Base-by-base conservation (phyloP, 2,329 filamentous ascomycete species). In the Penicillium sp. region DNA sequence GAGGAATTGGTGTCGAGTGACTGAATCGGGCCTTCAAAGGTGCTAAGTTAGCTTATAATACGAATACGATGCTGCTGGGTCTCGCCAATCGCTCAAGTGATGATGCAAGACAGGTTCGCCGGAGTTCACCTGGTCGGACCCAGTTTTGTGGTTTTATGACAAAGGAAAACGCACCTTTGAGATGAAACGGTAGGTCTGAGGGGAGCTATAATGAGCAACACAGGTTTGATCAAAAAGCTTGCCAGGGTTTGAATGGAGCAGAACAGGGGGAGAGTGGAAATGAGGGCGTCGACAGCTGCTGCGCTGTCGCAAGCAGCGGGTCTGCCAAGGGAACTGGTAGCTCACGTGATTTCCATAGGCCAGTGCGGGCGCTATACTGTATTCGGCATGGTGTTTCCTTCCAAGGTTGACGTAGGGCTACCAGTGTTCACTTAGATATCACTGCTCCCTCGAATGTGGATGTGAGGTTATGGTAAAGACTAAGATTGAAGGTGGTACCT, bases 271-370 rank as follows among this genome's bases (percentile, higher is more conserved):
- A 27, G 44, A 49, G 44, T 46, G 50, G 48, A 49, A 58, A 59
- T 35, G 48, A 50, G 39, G 56, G 60, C 60, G 62, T 60, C 52
- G 54, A 55, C 50, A 61, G 54, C 56, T 57, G 61, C 62, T 62
- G 60, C 57, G 61, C 58, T 54, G 67, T 68, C 66, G 68, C 66
- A 69, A 66, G 62, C 64, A 60, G 68, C 67, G 68, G 68, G 65
- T 70, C 67, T 60, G 66, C 68, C 68, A 71, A 71, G 66, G 10
- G 18, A 21, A 5, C 16, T 21, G 12, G 12, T 8, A 2, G 13
- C 2, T 51, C 52, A 54, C 52, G 52, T 54, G 52, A 50, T 15
- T 4, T 5, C 4, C 39, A 32, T 18, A 2, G 46, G 21, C 18
- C 38, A 25, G 9, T 44, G 38, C 50, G 21, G 18, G 18, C 25